Base-by-base conservation (phyloP, 2,329 filamentous ascomycete genomes). In the Pyricularia pennisetigena region DNA sequence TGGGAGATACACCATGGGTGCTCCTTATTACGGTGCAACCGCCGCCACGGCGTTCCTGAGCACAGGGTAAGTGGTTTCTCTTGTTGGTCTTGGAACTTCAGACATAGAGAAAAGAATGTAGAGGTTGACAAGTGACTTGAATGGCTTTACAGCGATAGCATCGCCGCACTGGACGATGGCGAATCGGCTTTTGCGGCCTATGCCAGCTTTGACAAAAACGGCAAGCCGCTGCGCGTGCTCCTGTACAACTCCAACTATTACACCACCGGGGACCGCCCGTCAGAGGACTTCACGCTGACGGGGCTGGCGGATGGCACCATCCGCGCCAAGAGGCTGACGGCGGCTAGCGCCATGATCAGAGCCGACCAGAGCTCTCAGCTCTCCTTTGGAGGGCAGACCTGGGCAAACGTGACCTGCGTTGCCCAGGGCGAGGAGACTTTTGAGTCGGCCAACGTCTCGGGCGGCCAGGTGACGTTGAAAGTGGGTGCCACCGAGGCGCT, bases 1-100 rank as follows among this genome's bases (percentile, higher is more conserved):
- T 78, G 80, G 79, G 2, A 75, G 79, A 3, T 82, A 83, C 71
- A 77, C 74, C 61, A 84, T 83, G 77, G 82, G 82, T 0, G 78
- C 81, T 0, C 82, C 83, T 0, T 86, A 84, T 72, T 85, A 83
- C 68, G 83, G 83, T 4, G 83, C 82, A 0, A 82, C 81, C 64
- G 79, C 79, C 3, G 82, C 82, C 1, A 78, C 79, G 2, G 78
- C 81, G n/a, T 74, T 82, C 0, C 72, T 84, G 30, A 66, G 65
- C 65, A 23, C 23, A 20, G 30, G 10, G 30, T 29, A 49, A 26
- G 30, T 66, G 61, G 26, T 63, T 28, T 41, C 14, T 14, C 32
- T 14, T n/a, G n/a, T n/a, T 29, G 2, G 26, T 20, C 6, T 54
- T 7, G 5, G 8, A n/a, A 8, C 20, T 54, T 54, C 7, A 16